Base-by-base conservation (phyloP, 1,139 yeast species). In the Debaryomycetaceae sp. region DNA sequence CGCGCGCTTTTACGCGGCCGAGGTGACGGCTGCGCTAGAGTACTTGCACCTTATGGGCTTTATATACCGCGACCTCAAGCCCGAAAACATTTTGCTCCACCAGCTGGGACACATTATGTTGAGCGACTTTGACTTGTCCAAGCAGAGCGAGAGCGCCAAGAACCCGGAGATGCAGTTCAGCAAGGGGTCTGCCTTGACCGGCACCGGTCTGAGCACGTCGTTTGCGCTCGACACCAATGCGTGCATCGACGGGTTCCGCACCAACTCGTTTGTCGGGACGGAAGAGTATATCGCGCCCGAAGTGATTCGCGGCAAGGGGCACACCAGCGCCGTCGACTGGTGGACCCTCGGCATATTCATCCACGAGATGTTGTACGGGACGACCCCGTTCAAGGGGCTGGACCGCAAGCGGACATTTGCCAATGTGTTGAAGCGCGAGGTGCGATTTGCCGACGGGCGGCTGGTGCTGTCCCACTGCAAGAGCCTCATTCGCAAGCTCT, bases 241-340 rank as follows among this genome's bases (percentile, higher is more conserved):
- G 2, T 87, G 97, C 45, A 85, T 86, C 32, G 95, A 92, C 44
- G 95, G 95, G 16, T 90, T 90, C 55, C 65, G 97, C 45, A 90
- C 98, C 3, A 92, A 90, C 50, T 86, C 96, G 1, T 90, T 90
- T 63, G 98, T 90, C 18, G 98, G 98, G 2, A 90, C 98, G 0
- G 98, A 90, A 47, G 98, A 90, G 50, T 90, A 90, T 49, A 86
- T 90, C 44, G 98, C 98, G 0, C 98, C 98, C 0, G 98, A 90
- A 49, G 98, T 90, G 7, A 90, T 90, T 34, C 65, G 93, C 45
- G 97, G 98, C 3, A 83, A 87, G 40, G 98, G 98, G 1, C 98
- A 90, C 47, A 90, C 97, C 1, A 80, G 90, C 15, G 95, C 97
- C 1, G 98, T 90, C 13, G 98, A 90, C 53, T 90, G 98, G 98